Evolutionary conservation across 768 basidiomycete genomes (phyloP), one percentile per base, ranked within the genome.

Genomic region (Boletus rubescentipes): DNA sequence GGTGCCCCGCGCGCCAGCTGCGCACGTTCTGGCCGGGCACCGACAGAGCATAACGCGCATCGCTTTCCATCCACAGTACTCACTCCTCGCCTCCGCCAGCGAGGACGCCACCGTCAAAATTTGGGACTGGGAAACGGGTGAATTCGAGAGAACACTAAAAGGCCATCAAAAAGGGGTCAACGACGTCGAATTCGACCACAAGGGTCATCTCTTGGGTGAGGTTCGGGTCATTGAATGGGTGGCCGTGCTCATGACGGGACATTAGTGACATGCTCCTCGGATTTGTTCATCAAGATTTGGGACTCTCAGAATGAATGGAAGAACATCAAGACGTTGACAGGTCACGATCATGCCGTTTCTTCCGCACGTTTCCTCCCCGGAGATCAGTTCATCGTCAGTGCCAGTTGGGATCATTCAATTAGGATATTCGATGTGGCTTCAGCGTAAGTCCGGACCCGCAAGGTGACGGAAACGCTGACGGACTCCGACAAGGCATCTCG

Each of bases 111-210:
- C 86, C 1, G 80, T 95, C 61, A 95, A 95, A 77, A 85, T 95
- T 43, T 95, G 93, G 93, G 93, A 96, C 63, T 96, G 93, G 93
- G 93, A 96, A 69, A 88, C 89, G 30, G 93, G 93, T 38, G 93
- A 95, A 61, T 89, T 93, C 68, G 93, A 96, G 71, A 75, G 91
- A 59, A 95, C 93, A 10, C 71, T 95, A 54, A 95, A 94, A 71
- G 91, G 93, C 8, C 93, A 96, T 74, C 95, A 93, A 32, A 91
- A 90, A 67, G 83, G 87, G 18, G 86, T 95, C 29, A 84, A 83
- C 67, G 93, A 94, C 72, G 84, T 90, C 50, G 89, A 93, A 68
- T 96, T 88, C 66, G 91, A 95, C 71, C 82, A 84, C 55, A 92
- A 90, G 73, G 93, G 93, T 32, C 84, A 83, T 60, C 69, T 89